Evolutionary conservation across 73 alveolate species (phyloP), one percentile per base, ranked within the genome.

Genomic region (Paramecium tetraurelia): DNA sequence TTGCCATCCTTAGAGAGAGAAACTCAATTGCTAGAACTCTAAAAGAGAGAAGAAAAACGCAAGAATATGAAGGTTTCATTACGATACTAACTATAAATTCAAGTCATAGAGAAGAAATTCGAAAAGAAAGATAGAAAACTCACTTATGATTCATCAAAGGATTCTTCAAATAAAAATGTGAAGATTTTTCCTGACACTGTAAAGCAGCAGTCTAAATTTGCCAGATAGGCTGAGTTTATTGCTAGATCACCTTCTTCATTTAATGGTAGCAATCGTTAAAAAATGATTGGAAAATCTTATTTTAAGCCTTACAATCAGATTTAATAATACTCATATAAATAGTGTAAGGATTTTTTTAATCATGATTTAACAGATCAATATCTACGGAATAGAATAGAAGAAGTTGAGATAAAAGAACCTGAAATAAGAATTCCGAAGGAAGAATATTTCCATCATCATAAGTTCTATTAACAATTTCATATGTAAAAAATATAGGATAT

Each of bases 191-290:
- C 84, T 12, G 84, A 63, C 29, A 3, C 16, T 24, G 27, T 33
- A 22, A 63, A 27, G 31, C 31, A 63, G 9, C 24, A 63, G n/a
- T 63, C 84, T 27, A 63, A 31, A 63, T 63, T 63, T 63, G 84
- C 84, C 9, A 33, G 48, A 31, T 31, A 63, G 31, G 24, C 24
- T 22, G 84, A 63, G 14, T 27, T 22, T 27, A 63, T 63, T 63
- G 84, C 84, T 31, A 63, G 84, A 63, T 63, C 84, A 3, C 84
- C 84, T 27, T 63, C 84, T 20, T 63, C 84, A 7, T 63, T 27
- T 27, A 31, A 63, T 31, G 84, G 84, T 0, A 53, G 35, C 35
- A 53, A 53, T 53, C 69, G 69, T 27, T 7, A 63, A 27, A 63
- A 63, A 14, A 27, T 31, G 10, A 63, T 31, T 31, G 84, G 84